Evolutionary conservation across 495 filamentous ascomycete genomes (phyloP), one percentile per base, ranked within the genome.

Genomic region (Amphirosellinia nigrospora): DNA sequence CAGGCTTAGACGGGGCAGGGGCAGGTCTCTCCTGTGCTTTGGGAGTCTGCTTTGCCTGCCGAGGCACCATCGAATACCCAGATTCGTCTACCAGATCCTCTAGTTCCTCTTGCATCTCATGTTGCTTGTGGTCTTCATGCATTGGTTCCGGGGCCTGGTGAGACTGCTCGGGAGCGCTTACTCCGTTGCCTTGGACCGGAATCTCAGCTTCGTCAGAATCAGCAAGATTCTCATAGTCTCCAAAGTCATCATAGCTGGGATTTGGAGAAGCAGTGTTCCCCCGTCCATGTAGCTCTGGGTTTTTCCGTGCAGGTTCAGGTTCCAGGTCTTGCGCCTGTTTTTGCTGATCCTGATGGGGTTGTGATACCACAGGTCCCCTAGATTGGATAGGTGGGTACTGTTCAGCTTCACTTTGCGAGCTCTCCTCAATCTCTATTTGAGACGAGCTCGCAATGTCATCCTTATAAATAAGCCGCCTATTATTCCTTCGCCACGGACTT

Each of bases 401-500:
- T 56, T 78, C 76, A 46, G 63, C 38, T 28, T 78, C 76, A 59
- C 76, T 78, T 48, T 70, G 74, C 28, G 69, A 64, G 43, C 66
- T 76, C 74, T 76, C 74, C 71, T 74, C 76, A 74, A 78, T 76
- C 41, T 76, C 74, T 78, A 78, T 78, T 76, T 78, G 76, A 73
- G 76, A 73, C 61, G 76, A 70, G 48, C 53, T 78, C 46, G 72
- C 73, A 68, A 76, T 71, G 46, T 79, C 76, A 30, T 79, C 72
- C 56, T 73, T 73, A 53, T 77, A 80, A 48, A 77, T 72, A 6
- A 78, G 72, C 26, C 74, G 73, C 28, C 74, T 75, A 45, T 36
- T 73, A 13, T 73, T 79, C 61, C 81, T 80, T 56, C 75, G 81
- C 81, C 82, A 85, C 0, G 82, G 81, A 50, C 81, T 85, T 32